phyloP scores from a whole-genome alignment of 2,329 filamentous ascomycete species.

The Phyllosticta citriasiana region DNA sequence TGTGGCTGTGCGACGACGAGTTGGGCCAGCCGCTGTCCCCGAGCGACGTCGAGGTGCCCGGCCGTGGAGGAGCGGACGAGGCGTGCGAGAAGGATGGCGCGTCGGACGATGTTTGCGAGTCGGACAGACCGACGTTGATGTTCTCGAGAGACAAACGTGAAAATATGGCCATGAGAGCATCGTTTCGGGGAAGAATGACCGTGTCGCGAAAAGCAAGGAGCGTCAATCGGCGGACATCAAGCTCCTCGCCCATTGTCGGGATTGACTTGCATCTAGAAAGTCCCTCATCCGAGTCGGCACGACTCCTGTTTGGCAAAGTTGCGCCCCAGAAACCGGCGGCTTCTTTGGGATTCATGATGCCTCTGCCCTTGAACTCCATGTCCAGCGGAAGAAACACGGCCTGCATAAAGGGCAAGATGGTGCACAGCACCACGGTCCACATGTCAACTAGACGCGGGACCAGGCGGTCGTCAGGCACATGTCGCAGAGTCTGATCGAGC shows the following conservation, averaged over 20 bases:
- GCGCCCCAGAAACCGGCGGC: slow-evolving; percentile 86
- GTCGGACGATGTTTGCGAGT: slow-evolving; percentile 8
- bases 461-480: slow-evolving; percentile 74
- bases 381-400: slow-evolving; percentile 90
- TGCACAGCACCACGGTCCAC: slow-evolving; percentile 88
- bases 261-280: slow-evolving; percentile 36
- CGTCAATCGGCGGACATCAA: slow-evolving; percentile 83
- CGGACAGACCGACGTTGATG: slow-evolving; percentile 37
- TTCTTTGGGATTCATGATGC: slow-evolving; percentile 69
- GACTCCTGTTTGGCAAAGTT: slow-evolving; percentile 32
- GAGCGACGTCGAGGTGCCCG: slow-evolving; percentile 11
- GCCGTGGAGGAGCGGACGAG: slow-evolving; percentile 19
- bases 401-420: slow-evolving; percentile 85
- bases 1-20: slow-evolving; percentile 71
- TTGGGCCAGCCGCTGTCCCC: slow-evolving; percentile 13
- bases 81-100: background rate
- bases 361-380: slow-evolving; percentile 80
- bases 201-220: slow-evolving; percentile 81
- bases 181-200: slow-evolving; percentile 80
- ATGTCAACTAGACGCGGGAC: slow-evolving; percentile 85
- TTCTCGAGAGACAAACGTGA: slow-evolving; percentile 81
- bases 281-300: slow-evolving; percentile 26
- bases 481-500: slow-evolving; percentile 71
- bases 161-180: slow-evolving; percentile 80
- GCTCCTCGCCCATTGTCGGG: slow-evolving; percentile 44